phyloP scores from a whole-genome alignment of 805 yeast genomes.

The Kodamaea leandrae region DNA sequence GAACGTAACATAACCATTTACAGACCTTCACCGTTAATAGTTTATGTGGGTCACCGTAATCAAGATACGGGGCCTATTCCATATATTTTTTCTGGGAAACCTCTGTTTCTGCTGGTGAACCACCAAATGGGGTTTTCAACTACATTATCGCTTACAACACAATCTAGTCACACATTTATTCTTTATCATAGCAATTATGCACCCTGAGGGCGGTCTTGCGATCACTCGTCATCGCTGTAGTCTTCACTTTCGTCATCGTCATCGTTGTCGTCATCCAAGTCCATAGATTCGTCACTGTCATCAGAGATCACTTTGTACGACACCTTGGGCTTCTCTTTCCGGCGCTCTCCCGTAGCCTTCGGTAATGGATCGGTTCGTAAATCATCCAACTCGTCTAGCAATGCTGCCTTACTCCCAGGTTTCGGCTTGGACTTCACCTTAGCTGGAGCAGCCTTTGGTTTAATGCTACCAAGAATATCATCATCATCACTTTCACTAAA shows the following conservation, averaged over 20 bases:
- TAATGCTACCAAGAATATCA: conserved; percentile 20
- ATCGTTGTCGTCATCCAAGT: conserved; percentile 11
- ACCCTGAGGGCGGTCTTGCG: too few relatives aligned
- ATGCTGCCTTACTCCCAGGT: conserved; percentile 10
- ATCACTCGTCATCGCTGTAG: conserved; percentile 15
- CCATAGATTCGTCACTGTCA: conserved; percentile 17
- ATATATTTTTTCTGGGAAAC: too few relatives aligned
- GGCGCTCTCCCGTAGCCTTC: conserved; percentile 1
- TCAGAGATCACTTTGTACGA: conserved; percentile 16
- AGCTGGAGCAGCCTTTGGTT: not conserved
- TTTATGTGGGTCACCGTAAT: too few relatives aligned
- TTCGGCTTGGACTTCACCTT: conserved; percentile 7
- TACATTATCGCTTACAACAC: too few relatives aligned
- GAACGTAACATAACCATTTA: too few relatives aligned
- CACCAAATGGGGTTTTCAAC: too few relatives aligned
- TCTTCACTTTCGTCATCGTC: conserved; percentile 18
- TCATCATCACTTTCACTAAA: conserved; percentile 39
- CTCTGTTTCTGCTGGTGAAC: too few relatives aligned
- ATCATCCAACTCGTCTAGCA: conserved; percentile 26
- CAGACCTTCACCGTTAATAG: too few relatives aligned
- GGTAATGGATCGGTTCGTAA: conserved; percentile 15
- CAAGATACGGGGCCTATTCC: too few relatives aligned
- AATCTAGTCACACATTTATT: not conserved
- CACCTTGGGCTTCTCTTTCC: conserved; percentile 7
- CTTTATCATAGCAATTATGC: not conserved